phyloP scores from a whole-genome alignment of 164 flowering plant species.

The Litsea cubeba region DNA sequence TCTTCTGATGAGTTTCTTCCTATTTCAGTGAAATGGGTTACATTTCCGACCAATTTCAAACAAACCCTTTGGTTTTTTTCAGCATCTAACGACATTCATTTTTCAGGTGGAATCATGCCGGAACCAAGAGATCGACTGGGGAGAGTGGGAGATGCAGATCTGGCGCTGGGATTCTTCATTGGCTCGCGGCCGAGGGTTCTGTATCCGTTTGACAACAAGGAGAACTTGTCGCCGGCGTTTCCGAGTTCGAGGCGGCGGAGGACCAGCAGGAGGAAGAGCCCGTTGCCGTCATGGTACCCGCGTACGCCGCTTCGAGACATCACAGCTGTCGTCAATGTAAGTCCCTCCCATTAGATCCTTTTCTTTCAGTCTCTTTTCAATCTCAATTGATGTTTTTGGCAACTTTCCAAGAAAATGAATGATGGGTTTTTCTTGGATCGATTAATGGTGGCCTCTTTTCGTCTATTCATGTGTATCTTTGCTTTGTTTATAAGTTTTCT shows the following conservation, averaged over 20 bases:
- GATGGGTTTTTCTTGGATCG: not conserved
- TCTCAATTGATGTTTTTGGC: not conserved
- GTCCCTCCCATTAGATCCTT: not conserved
- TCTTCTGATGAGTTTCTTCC: not conserved
- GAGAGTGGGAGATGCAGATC: not conserved
- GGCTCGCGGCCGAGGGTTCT: not conserved
- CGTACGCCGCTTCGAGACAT: constrained; percentile 66
- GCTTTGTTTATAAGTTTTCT: not conserved
- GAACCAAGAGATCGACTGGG: constrained; percentile 9
- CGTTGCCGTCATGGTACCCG: constrained; percentile 68
- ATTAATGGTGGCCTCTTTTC: not conserved
- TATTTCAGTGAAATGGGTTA: not conserved
- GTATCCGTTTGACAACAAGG: constrained; percentile 15
- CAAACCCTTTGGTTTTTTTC: not conserved
- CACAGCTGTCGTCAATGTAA: constrained; percentile 53
- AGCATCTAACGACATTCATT: not conserved
- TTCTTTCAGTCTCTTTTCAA: not conserved
- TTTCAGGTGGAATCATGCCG: constrained; percentile 11
- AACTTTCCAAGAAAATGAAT: not conserved
- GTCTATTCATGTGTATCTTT: not conserved
- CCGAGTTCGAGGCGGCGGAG: constrained; percentile 18
- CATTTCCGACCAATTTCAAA: not conserved
- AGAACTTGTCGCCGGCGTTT: constrained; percentile 24
- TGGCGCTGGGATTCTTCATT: not conserved
- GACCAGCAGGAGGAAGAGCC: constrained; percentile 18